Conservation (phyloP, 441 rosid genomes). For the Syzygium syzygioides region DNA sequence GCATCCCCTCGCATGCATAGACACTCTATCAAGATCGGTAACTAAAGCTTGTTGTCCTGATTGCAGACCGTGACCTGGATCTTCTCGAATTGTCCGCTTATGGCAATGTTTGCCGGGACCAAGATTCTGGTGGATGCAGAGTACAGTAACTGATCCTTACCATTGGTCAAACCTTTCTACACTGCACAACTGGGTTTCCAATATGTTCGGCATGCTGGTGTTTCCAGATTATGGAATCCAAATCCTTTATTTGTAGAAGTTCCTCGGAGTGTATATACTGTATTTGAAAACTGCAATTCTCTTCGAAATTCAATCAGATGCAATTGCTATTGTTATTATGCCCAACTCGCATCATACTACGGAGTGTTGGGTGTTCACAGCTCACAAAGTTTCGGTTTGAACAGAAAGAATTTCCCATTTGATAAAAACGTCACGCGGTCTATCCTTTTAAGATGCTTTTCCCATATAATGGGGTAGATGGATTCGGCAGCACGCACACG, state of each 20-base stretch:
- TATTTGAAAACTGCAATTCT: not conserved
- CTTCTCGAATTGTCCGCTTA: conserved; percentile 78
- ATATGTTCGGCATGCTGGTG: not conserved
- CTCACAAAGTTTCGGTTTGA: not conserved
- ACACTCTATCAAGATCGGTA: not conserved
- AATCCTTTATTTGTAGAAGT: not conserved
- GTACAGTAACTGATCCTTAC: conserved; percentile 44
- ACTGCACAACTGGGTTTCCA: not conserved
- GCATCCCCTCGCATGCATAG: not conserved
- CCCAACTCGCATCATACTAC: not conserved
- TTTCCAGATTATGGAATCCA: not conserved
- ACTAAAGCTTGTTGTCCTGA: not conserved
- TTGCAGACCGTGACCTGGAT: conserved; percentile 81
- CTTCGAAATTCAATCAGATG: not conserved
- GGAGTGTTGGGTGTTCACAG: not conserved
- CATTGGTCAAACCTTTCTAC: not conserved
- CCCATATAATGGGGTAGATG: not conserved
- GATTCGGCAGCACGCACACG: not conserved
- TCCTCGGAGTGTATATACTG: not conserved
- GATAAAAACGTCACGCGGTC: not conserved
- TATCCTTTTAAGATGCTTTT: not conserved
- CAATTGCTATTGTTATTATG: not conserved
- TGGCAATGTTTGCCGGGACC: conserved; percentile 59
- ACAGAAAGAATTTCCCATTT: not conserved
- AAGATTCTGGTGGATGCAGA: conserved; percentile 72